Base-by-base conservation (phyloP, 176 grass and related monocot genomes). In the Musa schizocarpa region DNA sequence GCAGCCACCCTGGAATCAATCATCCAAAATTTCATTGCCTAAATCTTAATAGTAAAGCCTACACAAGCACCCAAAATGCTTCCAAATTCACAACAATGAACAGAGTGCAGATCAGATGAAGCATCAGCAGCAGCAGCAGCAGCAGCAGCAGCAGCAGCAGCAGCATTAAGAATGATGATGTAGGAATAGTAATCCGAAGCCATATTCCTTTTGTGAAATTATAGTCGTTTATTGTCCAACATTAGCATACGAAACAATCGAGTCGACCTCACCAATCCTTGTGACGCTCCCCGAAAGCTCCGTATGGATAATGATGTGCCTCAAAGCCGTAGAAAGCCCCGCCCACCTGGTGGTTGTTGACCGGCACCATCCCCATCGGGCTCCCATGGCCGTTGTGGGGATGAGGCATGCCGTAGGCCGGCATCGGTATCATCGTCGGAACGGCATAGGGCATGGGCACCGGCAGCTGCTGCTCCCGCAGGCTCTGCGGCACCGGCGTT, bases 401-500 rank as follows among this genome's bases (percentile, higher is more conserved):
- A 64, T 78, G 76, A 9, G 83, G 72, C 55, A 72, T 73, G 69
- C 75, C 55, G 50, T 74, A 76, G 51, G 76, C 14, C 24, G 65
- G 75, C 75, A 66, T 43, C n/a, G 63, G 27, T 16, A 69, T 48
- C 67, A 69, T 69, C 2, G 67, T 43, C 34, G 67, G 67, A 1
- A 69, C n/a, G 78, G 74, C 58, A 54, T 81, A 84, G 9, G 75
- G 65, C 81, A 80, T 68, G 0, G 78, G 83, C 29, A 76, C 69
- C 51, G 77, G 70, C 50, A 74, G 34, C 53, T 70, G 82, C 12
- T 63, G 82, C 16, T 86, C 84, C 50, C 72, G 76, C 2, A 83
- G 85, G 77, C 70, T 77, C 19, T 13, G 88, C 0, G 88, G 85
- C 22, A 86, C 81, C 0, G 83, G 83, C 0, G 87, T 81, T 50